A percentile compares a stretch with the other conserved stretches of the same genome.
These are phyloP conservation scores for Claviceps lovelessii DNA, from an alignment of 2,329 filamentous ascomycete genomes.

Conservation along the genomic window DNA sequence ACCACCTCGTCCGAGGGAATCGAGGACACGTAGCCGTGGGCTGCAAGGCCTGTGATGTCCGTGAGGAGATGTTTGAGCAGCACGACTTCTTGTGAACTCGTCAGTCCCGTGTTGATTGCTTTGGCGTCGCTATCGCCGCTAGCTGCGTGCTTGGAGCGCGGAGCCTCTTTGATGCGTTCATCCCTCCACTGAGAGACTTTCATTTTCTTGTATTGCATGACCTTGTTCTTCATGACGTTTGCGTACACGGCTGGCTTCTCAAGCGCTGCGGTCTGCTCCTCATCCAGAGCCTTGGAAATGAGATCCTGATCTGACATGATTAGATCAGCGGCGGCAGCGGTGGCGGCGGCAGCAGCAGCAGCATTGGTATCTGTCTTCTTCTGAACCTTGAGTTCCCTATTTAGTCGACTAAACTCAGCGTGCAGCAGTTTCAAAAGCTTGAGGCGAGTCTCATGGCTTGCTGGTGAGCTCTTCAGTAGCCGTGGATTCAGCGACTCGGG, in stretches of 20 bases:
- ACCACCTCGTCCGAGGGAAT: slow-evolving; percentile 55
- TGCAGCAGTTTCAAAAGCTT: slow-evolving; percentile 50
- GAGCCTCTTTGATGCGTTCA: slow-evolving; percentile 29
- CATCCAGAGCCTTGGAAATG: slow-evolving; percentile 54
- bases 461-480: slow-evolving; percentile 43
- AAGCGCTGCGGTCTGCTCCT: slow-evolving; percentile 62
- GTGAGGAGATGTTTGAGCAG: slow-evolving; percentile 50
- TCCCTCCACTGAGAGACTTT: slow-evolving; percentile 54
- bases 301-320: slow-evolving; percentile 50
- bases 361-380: slow-evolving; percentile 23
- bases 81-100: slow-evolving; percentile 49
- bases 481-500: slow-evolving; percentile 52
- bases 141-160: neutral
- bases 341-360: slow-evolving; percentile 10
- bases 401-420: slow-evolving; percentile 50
- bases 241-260: slow-evolving; percentile 59
- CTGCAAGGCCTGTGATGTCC: slow-evolving; percentile 46
- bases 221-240: slow-evolving; percentile 71
- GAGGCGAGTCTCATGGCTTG: slow-evolving; percentile 40
- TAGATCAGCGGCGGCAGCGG: slow-evolving; percentile 24
- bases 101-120: slow-evolving; percentile 56
- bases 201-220: slow-evolving; percentile 67
- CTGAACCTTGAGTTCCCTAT: slow-evolving; percentile 43
- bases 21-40: slow-evolving; percentile 60
- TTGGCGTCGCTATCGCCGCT: slow-evolving; percentile 25